These are phyloP conservation scores for Breviolum minutum DNA, from an alignment of 73 alveolate genomes.

Conservation along the genomic window DNA sequence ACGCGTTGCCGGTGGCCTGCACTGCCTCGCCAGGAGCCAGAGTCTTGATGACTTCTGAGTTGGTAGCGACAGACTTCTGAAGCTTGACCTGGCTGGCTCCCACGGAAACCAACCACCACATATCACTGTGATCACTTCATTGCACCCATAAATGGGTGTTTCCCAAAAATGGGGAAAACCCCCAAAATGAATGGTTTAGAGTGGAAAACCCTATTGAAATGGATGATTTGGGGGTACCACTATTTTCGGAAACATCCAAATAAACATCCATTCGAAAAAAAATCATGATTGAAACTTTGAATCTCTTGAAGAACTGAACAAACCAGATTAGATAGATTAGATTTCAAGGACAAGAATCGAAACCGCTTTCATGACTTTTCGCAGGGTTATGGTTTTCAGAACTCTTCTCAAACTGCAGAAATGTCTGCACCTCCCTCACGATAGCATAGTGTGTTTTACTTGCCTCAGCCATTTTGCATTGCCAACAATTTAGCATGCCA, in stretches of 20 bases:
- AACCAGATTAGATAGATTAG: neutral
- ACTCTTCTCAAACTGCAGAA: no score
- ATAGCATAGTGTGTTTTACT: constrained; percentile 53
- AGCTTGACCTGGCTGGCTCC: constrained; percentile 27
- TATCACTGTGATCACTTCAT: neutral
- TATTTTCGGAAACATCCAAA: neutral
- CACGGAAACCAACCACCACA: no score
- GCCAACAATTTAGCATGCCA: no score
- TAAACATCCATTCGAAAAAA: neutral
- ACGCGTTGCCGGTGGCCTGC: neutral
- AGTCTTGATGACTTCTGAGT: constrained; percentile 28
- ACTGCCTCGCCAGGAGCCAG: constrained; percentile 52
- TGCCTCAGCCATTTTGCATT: constrained; percentile 2
- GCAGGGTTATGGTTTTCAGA: no score
- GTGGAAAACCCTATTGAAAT: no score
- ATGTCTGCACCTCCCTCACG: constrained; percentile 23
- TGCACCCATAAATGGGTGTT: neutral
- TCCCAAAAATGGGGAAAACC: no score
- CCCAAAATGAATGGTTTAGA: no score
- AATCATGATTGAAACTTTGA: neutral
- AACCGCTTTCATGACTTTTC: no score
- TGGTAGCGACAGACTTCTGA: constrained; percentile 34
- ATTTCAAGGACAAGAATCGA: no score
- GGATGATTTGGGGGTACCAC: no score
- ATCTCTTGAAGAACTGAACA: neutral